Evolutionary conservation across 768 basidiomycete species (phyloP), one percentile per base, ranked within the genome.

Genomic region (Pulveroboletus ravenelii): DNA sequence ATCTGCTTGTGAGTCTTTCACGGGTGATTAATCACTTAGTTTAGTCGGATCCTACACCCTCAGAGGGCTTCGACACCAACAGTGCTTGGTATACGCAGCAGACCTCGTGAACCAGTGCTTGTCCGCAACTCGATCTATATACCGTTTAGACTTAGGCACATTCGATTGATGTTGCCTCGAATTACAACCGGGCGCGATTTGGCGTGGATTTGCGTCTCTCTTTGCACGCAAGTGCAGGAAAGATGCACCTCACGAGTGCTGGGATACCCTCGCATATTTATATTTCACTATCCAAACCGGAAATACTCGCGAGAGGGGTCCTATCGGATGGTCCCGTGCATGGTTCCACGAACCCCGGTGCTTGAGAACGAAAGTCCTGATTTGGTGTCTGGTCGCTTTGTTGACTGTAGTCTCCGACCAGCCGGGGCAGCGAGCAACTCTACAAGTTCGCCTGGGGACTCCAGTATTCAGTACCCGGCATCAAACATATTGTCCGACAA

Each of bases 71-170:
- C 62, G 79, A 80, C 49, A 87, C 82, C 8, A 89, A 75, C 66
- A 87, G 82, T 57, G 74, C 81, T 38, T 91, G 88, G 89, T 76
- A 79, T 60, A 84, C 85, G 39, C 79, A 85, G 64, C 74, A 74
- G 58, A 72, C 70, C 25, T 56, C 62, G 56, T 78, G 59, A 67
- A 51, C 42, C n/a, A 9, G 18, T 32, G n/a, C 34, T n/a, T 56
- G 50, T 70, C 68, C 68, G 66, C 31, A 54, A 40, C 44, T 27
- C 38, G 54, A 45, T 51, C 42, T 41, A 54, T 62, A 62, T 59
- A 56, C 42, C 49, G 20, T 38, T 50, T 59, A 56, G 62, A 59
- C 38, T 12, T 29, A 36, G 25, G 1, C 29, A 29, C 32, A 23
- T 32, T 4, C 27, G n/a, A 43, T 12, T 36, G 3, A 37, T 15